Percentiles rank a stretch among this genome's conserved stretches.
Conservation (phyloP, 306 rosid genomes). For the Vachellia pachyceras region DNA sequence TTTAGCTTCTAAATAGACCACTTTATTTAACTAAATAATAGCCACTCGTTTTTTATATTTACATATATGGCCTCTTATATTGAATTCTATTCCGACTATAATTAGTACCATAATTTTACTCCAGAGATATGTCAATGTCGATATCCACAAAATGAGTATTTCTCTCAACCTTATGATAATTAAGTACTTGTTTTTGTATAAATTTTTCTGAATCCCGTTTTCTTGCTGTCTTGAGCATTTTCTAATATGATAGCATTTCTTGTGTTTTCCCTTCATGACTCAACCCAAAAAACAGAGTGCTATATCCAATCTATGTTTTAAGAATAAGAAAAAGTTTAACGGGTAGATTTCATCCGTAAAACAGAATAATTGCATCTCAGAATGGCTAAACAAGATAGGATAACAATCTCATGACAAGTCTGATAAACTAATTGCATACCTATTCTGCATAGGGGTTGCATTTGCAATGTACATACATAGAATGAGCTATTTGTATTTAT, state of each 20-base stretch:
- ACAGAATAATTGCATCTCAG: background rate
- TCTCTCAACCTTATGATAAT: no score
- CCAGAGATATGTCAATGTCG: no score
- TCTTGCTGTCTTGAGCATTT: background rate
- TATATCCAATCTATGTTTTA: background rate
- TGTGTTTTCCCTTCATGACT: background rate
- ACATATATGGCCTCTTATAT: no score
- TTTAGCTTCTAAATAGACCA: no score
- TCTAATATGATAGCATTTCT: background rate
- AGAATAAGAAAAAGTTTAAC: constrained; percentile 1
- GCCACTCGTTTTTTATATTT: no score
- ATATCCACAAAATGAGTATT: no score
- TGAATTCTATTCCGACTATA: no score
- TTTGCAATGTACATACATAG: background rate
- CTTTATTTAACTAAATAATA: no score
- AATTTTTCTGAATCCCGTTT: background rate
- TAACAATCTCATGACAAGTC: background rate
- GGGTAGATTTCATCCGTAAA: background rate
- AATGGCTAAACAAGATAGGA: background rate
- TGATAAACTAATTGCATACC: background rate
- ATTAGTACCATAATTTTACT: no score
- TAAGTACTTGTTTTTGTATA: background rate
- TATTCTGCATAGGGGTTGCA: background rate
- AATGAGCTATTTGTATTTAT: background rate
- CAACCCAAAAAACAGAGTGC: background rate